A percentile compares a stretch with the other conserved stretches of the same genome.
Evolutionary conservation across 805 yeast genomes (phyloP).

Genomic region (Wickerhamiella kurtzmanii): DNA sequence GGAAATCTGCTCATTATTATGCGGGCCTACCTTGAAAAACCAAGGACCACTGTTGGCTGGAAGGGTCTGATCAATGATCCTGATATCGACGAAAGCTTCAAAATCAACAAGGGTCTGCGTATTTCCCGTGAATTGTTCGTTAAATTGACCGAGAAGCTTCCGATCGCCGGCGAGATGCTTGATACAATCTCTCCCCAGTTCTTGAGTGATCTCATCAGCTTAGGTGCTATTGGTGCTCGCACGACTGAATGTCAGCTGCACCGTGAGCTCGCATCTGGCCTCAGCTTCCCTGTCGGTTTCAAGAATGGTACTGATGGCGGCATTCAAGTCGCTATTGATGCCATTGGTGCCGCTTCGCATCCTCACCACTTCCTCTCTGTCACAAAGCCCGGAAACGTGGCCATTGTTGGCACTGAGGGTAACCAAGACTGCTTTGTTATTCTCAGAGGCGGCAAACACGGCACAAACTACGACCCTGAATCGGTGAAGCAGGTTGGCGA

Average conservation of each 20-base stretch:
- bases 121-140: slow-evolving; percentile 78
- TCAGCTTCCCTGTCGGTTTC: slow-evolving; percentile 96
- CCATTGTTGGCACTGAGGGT: slow-evolving; percentile 92
- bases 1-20: slow-evolving; percentile 75
- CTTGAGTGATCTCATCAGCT: slow-evolving; percentile 79
- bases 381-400: slow-evolving; percentile 91
- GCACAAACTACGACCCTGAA: slow-evolving; percentile 76
- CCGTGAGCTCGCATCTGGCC: slow-evolving; percentile 91
- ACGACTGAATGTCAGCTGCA: slow-evolving; percentile 97
- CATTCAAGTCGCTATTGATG: slow-evolving; percentile 87
- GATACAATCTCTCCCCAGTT: slow-evolving; percentile 97
- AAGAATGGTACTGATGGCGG: slow-evolving; percentile 97
- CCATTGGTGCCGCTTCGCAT: slow-evolving; percentile 79
- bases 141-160: slow-evolving; percentile 65
- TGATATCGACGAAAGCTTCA: slow-evolving; percentile 81
- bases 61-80: slow-evolving; percentile 97
- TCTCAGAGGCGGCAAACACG: slow-evolving; percentile 88
- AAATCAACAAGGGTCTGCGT: slow-evolving; percentile 87
- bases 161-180: slow-evolving; percentile 95
- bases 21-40: slow-evolving; percentile 97
- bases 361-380: slow-evolving; percentile 92
- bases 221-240: slow-evolving; percentile 98
- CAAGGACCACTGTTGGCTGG: slow-evolving; percentile 99
- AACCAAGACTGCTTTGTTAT: slow-evolving; percentile 82
- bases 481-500: slow-evolving; percentile 55